phyloP scores from a whole-genome alignment of 2,329 filamentous ascomycete species.

The Fusarium euwallaceae region DNA sequence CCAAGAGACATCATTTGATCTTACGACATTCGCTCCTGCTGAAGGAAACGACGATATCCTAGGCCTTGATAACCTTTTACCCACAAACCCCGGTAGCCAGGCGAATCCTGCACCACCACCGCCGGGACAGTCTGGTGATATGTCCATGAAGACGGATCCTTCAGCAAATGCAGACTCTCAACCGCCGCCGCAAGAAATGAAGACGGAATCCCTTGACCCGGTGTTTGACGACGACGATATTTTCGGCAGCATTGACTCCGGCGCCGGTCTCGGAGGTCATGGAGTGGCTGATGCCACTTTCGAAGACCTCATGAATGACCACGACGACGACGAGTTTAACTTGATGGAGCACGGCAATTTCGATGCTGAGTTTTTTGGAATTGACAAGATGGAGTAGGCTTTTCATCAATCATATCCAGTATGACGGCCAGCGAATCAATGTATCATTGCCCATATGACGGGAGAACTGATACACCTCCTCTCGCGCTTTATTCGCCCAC shows the following conservation, averaged over 20 bases:
- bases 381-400: slow-evolving; percentile 45
- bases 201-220: slow-evolving; percentile 45
- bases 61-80: slow-evolving; percentile 49
- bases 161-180: slow-evolving; percentile 15
- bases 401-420: background rate
- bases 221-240: slow-evolving; percentile 62
- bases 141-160: slow-evolving; percentile 26
- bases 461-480: background rate
- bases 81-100: slow-evolving; percentile 41
- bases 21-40: slow-evolving; percentile 57
- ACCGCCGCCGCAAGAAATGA: slow-evolving; percentile 23
- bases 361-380: slow-evolving; percentile 62
- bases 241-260: slow-evolving; percentile 53
- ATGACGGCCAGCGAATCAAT: background rate
- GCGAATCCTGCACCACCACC: slow-evolving; percentile 17
- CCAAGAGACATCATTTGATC: slow-evolving; percentile 60
- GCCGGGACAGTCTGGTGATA: slow-evolving; percentile 23
- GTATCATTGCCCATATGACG: background rate
- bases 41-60: slow-evolving; percentile 50
- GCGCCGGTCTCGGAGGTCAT: slow-evolving; percentile 50
- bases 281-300: slow-evolving; percentile 58
- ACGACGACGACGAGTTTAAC: slow-evolving; percentile 53
- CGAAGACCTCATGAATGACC: slow-evolving; percentile 63
- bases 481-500: background rate
- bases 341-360: slow-evolving; percentile 60